Conservation (phyloP, 2,329 filamentous ascomycete species). For the Fusarium keratoplasticum region DNA sequence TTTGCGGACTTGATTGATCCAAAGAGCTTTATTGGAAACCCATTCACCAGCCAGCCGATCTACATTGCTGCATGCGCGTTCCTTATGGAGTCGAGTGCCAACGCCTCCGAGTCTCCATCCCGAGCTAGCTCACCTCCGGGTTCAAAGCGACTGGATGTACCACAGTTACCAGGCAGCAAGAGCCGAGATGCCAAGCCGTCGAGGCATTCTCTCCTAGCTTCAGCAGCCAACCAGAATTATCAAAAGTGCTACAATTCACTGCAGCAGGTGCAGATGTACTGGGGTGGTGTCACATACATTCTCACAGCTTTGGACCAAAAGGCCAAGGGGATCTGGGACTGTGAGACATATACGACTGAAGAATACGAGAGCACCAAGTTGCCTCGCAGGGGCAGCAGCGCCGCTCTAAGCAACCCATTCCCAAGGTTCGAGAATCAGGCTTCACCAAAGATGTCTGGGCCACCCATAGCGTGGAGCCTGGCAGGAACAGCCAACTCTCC, state of each 20-base stretch:
- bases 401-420: slow-evolving; percentile 53
- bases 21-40: slow-evolving; percentile 87
- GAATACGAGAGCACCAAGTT: slow-evolving; percentile 80
- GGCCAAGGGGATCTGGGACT: slow-evolving; percentile 86
- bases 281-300: slow-evolving; percentile 89
- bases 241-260: slow-evolving; percentile 87
- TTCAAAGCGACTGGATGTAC: slow-evolving; percentile 7
- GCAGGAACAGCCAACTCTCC: slow-evolving; percentile 89
- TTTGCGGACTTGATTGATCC: slow-evolving; percentile 89
- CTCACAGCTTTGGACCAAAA: slow-evolving; percentile 88
- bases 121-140: slow-evolving; percentile 65
- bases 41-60: slow-evolving; percentile 90
- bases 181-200: slow-evolving; percentile 54
- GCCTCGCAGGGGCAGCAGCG: slow-evolving; percentile 57
- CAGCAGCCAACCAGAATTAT: slow-evolving; percentile 87
- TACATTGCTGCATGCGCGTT: slow-evolving; percentile 93
- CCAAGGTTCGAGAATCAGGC: slow-evolving; percentile 58
- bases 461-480: slow-evolving; percentile 83
- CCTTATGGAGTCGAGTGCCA: slow-evolving; percentile 81
- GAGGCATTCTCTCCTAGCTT: slow-evolving; percentile 81
- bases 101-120: slow-evolving; percentile 70
- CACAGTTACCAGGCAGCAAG: slow-evolving; percentile 6
- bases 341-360: slow-evolving; percentile 73
- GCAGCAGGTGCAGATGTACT: slow-evolving; percentile 83
- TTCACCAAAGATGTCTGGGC: slow-evolving; percentile 59